Evolutionary conservation across 768 basidiomycete species (phyloP).

Genomic region (Amanita jacksonii): DNA sequence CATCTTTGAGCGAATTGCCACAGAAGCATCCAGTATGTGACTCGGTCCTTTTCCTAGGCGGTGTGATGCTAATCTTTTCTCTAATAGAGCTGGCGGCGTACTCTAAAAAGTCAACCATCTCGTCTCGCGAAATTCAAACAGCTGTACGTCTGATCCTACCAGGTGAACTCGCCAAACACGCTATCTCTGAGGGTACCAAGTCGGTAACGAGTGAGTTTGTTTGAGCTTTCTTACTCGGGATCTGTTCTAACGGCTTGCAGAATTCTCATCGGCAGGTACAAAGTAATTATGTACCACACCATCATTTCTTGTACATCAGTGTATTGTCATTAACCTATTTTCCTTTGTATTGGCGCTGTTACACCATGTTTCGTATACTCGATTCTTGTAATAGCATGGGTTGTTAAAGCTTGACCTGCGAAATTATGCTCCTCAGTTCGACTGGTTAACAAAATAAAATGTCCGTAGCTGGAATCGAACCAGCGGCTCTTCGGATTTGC

Average conservation of each 20-base stretch:
- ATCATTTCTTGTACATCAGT: slow-evolving; percentile 19
- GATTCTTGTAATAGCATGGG: slow-evolving; percentile 8
- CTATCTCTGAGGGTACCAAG: slow-evolving; percentile 87
- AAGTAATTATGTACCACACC: slow-evolving; percentile 27
- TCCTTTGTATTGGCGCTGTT: slow-evolving; percentile 5
- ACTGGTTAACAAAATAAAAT: no score
- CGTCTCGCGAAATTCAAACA: slow-evolving; percentile 97
- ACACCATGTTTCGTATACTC: slow-evolving; percentile 4
- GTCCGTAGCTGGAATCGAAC: slow-evolving; percentile 10
- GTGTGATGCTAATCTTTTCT: not conserved
- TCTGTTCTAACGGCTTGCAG: slow-evolving; percentile 18
- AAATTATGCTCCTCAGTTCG: no score
- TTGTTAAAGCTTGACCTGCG: no score
- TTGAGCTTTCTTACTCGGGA: not conserved
- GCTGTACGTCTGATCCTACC: slow-evolving; percentile 92
- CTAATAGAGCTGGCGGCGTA: slow-evolving; percentile 83
- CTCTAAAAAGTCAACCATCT: slow-evolving; percentile 99
- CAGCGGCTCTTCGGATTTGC: slow-evolving; percentile 6
- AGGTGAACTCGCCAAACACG: slow-evolving; percentile 97
- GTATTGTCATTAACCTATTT: slow-evolving; percentile 16
- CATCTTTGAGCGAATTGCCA: slow-evolving; percentile 88
- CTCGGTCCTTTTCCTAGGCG: not conserved
- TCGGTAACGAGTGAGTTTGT: slow-evolving; percentile 40
- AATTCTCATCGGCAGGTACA: slow-evolving; percentile 51
- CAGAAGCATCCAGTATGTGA: slow-evolving; percentile 73